phyloP scores from a whole-genome alignment of 352 stramenopile genomes.

The Globisporangium heterothallicum region DNA sequence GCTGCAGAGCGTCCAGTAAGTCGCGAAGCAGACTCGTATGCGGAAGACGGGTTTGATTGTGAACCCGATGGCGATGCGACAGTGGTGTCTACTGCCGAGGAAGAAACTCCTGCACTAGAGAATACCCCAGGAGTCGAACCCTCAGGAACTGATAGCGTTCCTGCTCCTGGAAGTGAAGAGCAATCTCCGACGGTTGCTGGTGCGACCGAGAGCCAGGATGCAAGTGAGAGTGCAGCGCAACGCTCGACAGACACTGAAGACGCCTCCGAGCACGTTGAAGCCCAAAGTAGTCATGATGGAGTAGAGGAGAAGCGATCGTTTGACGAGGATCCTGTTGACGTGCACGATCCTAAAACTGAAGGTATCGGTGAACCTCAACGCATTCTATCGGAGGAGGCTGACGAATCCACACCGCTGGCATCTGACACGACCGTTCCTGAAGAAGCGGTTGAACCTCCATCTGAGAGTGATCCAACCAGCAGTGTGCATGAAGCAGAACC shows the following conservation, averaged over 20 bases:
- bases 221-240: too few species aligned
- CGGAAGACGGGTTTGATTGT: constrained; percentile 11
- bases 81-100: not conserved
- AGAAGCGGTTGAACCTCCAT: not conserved
- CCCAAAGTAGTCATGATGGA: not conserved
- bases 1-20: constrained; percentile 6
- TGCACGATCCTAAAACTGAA: not conserved
- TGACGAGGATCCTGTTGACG: not conserved
- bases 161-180: not conserved
- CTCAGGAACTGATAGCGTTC: not conserved
- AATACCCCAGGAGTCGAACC: not conserved
- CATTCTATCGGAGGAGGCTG: not conserved
- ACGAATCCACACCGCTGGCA: not conserved
- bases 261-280: not conserved
- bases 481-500: not conserved
- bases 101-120: not conserved
- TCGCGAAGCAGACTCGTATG: constrained; percentile 11
- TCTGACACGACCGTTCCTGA: not conserved
- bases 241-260: too few species aligned
- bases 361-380: not conserved
- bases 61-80: constrained; percentile 2
- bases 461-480: not conserved
- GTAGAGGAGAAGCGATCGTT: not conserved
- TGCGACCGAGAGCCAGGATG: not conserved
- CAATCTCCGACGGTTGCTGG: not conserved